Evolutionary conservation across 2,329 filamentous ascomycete species (phyloP), one percentile per base, ranked within the genome.

Genomic region (Teratosphaeria nubilosa): DNA sequence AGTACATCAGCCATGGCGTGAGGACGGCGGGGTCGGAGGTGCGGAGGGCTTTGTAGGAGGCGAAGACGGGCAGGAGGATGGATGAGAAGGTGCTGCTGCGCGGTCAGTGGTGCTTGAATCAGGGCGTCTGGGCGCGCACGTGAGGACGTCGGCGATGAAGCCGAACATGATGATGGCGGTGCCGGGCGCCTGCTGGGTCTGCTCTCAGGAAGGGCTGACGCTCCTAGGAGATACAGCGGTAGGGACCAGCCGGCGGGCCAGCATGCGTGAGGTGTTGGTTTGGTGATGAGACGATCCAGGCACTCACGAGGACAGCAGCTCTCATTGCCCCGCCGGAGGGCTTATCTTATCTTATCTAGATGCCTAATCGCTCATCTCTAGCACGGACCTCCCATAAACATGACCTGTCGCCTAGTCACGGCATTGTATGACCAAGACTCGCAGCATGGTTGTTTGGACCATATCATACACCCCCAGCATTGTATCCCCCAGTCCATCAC

Each of bases 1-100:
- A 99, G 82, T 97, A 99, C 88, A 97, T 97, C 65, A 97, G 83
- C 94, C 94, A 99, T 86, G 92, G 92, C 63, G 90, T 90, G 60
- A 96, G 82, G 71, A 95, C 86, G 41, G 90, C 86, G 1, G 91
- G 91, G 73, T 96, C 90, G 56, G 88, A 87, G 16, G 90, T 91
- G 76, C 94, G 92, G 70, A 99, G 87, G 54, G 94, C 92, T 80
- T 97, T 97, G 82, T 96, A 97, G 63, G 92, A 96, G 65, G 92
- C 91, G 77, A 96, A 97, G 63, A 96, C 85, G 55, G 94, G 94
- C 72, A 97, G 95, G 71, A 96, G 85, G 71, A 95, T 91, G 58
- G 91, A 95, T 59, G 88, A 86, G 72, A 92, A 75, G 63, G 90
- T 92, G 71, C 91, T 95, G 30, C 22, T 56, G 58, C 61, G 62